Conservation (phyloP, 2,329 filamentous ascomycete species). For the Pezicula radicicola region DNA sequence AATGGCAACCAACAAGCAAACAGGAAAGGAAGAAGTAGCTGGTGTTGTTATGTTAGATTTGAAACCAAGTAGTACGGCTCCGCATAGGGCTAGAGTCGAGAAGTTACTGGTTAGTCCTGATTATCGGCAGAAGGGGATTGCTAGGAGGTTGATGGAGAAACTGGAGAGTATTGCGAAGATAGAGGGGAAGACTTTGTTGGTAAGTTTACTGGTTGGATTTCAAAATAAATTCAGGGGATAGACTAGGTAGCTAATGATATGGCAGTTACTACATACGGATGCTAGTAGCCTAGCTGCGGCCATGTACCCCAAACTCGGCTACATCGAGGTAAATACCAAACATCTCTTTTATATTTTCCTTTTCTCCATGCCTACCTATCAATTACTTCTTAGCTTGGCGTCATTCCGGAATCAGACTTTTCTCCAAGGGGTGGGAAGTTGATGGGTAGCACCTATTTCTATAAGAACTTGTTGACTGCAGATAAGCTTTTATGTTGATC, state of each 20-base stretch:
- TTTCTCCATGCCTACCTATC: background rate
- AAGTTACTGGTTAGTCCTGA: slow-evolving; percentile 54
- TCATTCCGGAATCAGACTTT: background rate
- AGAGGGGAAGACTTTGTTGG: slow-evolving; percentile 49
- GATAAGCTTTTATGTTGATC: too few relatives aligned
- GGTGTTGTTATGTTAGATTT: slow-evolving; percentile 54
- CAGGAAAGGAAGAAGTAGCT: slow-evolving; percentile 44
- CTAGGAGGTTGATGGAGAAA: slow-evolving; percentile 46
- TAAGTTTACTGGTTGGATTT: slow-evolving; percentile 32
- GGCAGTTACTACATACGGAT: slow-evolving; percentile 50
- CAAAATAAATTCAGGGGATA: background rate
- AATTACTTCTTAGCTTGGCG: background rate
- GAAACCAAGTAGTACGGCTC: slow-evolving; percentile 51
- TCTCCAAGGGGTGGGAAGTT: too few relatives aligned
- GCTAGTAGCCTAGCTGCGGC: slow-evolving; percentile 48
- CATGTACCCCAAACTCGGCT: slow-evolving; percentile 55
- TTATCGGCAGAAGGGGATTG: slow-evolving; percentile 49
- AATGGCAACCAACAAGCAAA: slow-evolving; percentile 32
- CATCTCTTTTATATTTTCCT: background rate
- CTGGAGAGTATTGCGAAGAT: slow-evolving; percentile 51
- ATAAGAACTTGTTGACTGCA: too few relatives aligned
- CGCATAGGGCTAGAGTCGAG: slow-evolving; percentile 52
- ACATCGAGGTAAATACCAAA: slow-evolving; percentile 36
- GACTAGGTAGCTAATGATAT: slow-evolving; percentile 8
- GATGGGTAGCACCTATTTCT: too few relatives aligned